A percentile compares a stretch with the other conserved stretches of the same genome.
phyloP scores from a whole-genome alignment of 768 basidiomycete species.

The Phlegmacium glaucopus region DNA sequence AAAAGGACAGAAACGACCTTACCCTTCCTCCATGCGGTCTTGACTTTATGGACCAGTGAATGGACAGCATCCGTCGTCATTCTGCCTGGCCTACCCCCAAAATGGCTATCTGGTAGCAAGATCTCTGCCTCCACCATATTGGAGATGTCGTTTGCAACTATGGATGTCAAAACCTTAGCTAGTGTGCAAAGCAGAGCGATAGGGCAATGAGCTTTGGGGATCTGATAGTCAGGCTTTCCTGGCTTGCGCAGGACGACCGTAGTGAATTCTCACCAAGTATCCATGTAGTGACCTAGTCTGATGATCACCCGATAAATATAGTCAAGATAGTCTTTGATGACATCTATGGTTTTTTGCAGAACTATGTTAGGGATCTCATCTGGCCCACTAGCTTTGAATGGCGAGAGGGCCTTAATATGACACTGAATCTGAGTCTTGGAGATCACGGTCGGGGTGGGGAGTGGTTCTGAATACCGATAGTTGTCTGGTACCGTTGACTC shows the following conservation, averaged over 20 bases:
- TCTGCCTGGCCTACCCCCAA: constrained; percentile 1
- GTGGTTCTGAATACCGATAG: neutral
- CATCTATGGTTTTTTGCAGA: neutral
- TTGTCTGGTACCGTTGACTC: neutral
- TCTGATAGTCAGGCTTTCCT: neutral
- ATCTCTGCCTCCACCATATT: neutral
- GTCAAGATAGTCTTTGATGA: neutral
- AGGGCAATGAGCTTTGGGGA: constrained; percentile 5
- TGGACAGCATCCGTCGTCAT: constrained; percentile 5
- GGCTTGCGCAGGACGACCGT: constrained; percentile 4
- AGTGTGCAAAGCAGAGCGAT: constrained; percentile 2
- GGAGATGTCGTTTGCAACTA: constrained; percentile 1
- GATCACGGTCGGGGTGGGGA: neutral
- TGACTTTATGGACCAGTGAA: neutral
- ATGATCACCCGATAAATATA: neutral
- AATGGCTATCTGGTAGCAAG: constrained; percentile 4
- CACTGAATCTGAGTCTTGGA: neutral
- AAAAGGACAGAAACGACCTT: constrained; percentile 8
- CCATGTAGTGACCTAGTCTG: neutral
- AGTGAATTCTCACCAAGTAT: neutral
- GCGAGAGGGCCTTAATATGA: neutral
- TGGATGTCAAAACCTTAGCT: neutral
- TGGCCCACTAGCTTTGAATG: neutral
- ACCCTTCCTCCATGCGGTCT: constrained; percentile 4
- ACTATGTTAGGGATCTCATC: neutral